Conservation (phyloP, 768 basidiomycete genomes). For the Boletus reticuloceps region DNA sequence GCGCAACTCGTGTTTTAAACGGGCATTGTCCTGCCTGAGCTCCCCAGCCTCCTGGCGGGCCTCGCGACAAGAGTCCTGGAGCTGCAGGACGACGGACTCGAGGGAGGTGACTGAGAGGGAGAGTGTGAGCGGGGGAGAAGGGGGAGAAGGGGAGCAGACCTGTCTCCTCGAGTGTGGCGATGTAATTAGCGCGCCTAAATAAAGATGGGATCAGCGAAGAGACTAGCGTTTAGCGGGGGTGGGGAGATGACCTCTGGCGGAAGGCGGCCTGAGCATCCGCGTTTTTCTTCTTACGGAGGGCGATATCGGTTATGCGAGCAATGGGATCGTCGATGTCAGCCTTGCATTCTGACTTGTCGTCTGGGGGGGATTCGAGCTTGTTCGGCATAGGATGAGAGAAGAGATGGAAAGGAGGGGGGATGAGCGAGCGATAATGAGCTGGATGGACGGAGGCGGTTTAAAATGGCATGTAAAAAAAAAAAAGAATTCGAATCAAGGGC, state of each 20-base stretch:
- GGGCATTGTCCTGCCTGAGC: slow-evolving; percentile 62
- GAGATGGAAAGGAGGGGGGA: slow-evolving; percentile 2
- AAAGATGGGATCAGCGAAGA: slow-evolving; percentile 22
- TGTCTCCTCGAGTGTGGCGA: slow-evolving; percentile 84
- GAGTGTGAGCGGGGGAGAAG: slow-evolving; percentile 15
- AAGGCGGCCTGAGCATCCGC: slow-evolving; percentile 88
- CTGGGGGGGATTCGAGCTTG: slow-evolving; percentile 34
- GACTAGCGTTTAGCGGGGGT: not conserved
- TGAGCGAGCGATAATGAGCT: slow-evolving; percentile 7
- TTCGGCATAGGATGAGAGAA: slow-evolving; percentile 24
- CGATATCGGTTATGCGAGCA: slow-evolving; percentile 59
- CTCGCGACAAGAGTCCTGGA: slow-evolving; percentile 79
- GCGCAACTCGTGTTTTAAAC: slow-evolving; percentile 59
- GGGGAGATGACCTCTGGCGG: slow-evolving; percentile 48
- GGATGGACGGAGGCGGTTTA: slow-evolving; percentile 39
- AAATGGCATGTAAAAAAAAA: slow-evolving; percentile 54
- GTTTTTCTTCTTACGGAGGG: slow-evolving; percentile 83
- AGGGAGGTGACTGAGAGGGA: slow-evolving; percentile 64
- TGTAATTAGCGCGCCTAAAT: slow-evolving; percentile 70
- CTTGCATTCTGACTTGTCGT: slow-evolving; percentile 37
- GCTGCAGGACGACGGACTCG: slow-evolving; percentile 79
- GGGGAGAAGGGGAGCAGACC: slow-evolving; percentile 33
- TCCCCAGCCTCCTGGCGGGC: slow-evolving; percentile 59
- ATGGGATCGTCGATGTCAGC: slow-evolving; percentile 34
- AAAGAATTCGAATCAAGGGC: slow-evolving; percentile 66